Conservation (phyloP, 2,329 filamentous ascomycete genomes). For the Coniochaeta sp. region DNA sequence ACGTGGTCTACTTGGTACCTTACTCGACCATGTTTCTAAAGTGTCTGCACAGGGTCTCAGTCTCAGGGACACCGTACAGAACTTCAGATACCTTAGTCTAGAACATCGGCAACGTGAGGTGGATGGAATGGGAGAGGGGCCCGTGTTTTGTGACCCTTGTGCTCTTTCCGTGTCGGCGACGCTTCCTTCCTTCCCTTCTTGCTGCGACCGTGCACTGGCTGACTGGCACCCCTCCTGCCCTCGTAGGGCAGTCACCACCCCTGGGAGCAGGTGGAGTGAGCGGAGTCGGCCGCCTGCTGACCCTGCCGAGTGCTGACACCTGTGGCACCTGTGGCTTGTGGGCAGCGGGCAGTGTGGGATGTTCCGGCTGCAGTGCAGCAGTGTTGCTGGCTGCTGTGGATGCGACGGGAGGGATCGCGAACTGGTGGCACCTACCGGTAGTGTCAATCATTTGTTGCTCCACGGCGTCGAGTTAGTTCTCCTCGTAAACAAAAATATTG, state of each 20-base stretch:
- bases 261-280: background rate
- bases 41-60: too few species aligned
- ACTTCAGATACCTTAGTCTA: too few species aligned
- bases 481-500: background rate
- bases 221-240: too few species aligned
- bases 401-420: conserved; percentile 1
- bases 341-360: too few species aligned
- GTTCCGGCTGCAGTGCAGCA: background rate
- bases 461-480: background rate
- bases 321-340: too few species aligned
- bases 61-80: too few species aligned
- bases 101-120: background rate
- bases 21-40: too few species aligned
- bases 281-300: background rate
- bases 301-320: too few species aligned
- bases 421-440: background rate
- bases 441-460: background rate
- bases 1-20: too few species aligned
- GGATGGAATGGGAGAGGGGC: background rate
- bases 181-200: too few species aligned
- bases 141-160: background rate
- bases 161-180: too few species aligned
- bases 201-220: background rate
- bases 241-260: background rate
- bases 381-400: too few species aligned